Evolutionary conservation across 2,329 filamentous ascomycete species (phyloP), one percentile per base, ranked within the genome.

Genomic region (Apiospora hydei): DNA sequence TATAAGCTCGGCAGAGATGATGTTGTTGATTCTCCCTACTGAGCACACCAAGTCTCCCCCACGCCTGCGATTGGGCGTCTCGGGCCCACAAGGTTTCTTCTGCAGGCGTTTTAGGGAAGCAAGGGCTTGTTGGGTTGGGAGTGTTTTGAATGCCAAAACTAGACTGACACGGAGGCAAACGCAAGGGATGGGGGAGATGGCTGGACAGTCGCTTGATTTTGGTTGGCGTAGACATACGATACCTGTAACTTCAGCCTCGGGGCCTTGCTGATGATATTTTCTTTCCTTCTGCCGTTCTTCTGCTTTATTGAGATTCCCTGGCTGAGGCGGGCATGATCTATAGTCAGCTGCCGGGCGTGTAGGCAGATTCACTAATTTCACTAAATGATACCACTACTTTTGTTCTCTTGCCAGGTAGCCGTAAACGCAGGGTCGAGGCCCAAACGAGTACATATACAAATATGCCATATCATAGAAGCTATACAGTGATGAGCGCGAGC

Each of bases 1-100:
- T 93, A 93, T 79, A 94, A 94, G 84, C 85, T 97, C 67, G 91
- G 92, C 69, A 90, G 89, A 80, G 93, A 95, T 57, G 94, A 97
- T 71, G 91, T 98, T 76, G 96, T 98, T 34, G 92, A 97, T 78
- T 88, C 88, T 47, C 87, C 88, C 16, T 91, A 88, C 77, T 91
- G 81, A 70, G 0, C 51, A 44, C 30, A 41, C 5, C 0, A 41
- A 64, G 34, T 3, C 21, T 64, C 49, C 7, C 43, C 49, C 30
- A 4, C 16, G 5, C 13, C 61, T 14, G 7, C 16, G 41, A 30
- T 30, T 47, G 13, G 43, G 67, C 24, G 14, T 68, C 41, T 47
- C 41, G 30, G 24, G 41, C 10, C 41, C 16, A n/a, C 46, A 30
- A 49, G 26, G n/a, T 30, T 47, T 68, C 41, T 14, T 18, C 30